These are phyloP conservation scores for Mycena sanguinolenta DNA, from an alignment of 768 basidiomycete species.

Conservation along the genomic window DNA sequence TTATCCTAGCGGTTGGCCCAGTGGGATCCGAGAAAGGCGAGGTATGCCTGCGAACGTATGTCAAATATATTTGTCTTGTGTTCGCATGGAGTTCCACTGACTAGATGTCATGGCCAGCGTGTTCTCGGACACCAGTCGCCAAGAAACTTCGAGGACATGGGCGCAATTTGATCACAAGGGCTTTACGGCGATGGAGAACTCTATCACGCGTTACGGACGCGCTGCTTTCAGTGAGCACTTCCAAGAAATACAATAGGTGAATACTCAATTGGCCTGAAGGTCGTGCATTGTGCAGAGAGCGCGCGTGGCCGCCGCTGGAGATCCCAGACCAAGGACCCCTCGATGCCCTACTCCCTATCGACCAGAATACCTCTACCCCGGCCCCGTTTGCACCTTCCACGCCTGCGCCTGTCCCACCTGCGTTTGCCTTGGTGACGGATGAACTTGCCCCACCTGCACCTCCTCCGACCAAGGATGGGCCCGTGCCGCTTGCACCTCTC, in stretches of 20 bases:
- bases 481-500: no score
- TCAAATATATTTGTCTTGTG: neutral
- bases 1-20: neutral
- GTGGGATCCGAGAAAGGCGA: neutral
- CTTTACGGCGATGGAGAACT: conserved; percentile 10
- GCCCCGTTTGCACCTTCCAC: no score
- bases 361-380: no score
- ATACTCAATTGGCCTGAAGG: neutral
- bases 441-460: no score
- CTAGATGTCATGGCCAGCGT: neutral
- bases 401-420: no score
- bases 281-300: neutral
- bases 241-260: neutral
- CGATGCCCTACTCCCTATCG: no score
- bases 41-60: neutral
- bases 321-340: neutral
- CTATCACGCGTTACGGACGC: conserved; percentile 2
- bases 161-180: neutral
- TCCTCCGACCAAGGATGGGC: no score
- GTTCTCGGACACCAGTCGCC: neutral
- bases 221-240: neutral
- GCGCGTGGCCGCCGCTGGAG: conserved; percentile 4
- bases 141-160: neutral
- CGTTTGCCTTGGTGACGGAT: no score
- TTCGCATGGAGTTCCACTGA: no score